Evolutionary conservation across 257 asterid genomes (phyloP).

Genomic region (Agastache rugosa): DNA sequence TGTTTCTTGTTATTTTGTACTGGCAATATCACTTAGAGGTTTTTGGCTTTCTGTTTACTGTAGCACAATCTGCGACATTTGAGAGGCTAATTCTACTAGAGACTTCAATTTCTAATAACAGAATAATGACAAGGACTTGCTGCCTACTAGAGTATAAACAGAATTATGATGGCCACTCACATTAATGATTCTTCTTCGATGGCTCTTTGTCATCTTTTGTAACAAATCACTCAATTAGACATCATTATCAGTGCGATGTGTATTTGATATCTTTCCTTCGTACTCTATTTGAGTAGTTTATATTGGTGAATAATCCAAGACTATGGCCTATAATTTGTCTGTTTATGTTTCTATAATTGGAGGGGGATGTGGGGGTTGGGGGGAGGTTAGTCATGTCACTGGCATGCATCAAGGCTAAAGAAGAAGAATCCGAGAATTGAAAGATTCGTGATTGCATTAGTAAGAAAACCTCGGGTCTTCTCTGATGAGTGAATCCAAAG

Average conservation of each 20-base stretch:
- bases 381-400: background rate
- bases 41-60: background rate
- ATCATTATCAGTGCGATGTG: slow-evolving; percentile 17
- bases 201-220: slow-evolving; percentile 1
- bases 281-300: background rate
- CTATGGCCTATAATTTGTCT: background rate
- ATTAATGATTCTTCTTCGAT: slow-evolving; percentile 30
- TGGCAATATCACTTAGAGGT: slow-evolving; percentile 9
- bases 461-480: background rate
- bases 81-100: background rate
- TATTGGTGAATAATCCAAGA: background rate
- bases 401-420: background rate
- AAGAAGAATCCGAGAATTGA: background rate
- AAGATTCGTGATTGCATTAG: background rate
- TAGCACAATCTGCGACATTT: background rate
- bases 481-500: background rate
- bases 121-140: slow-evolving; percentile 25
- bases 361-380: background rate
- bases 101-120: slow-evolving; percentile 13
- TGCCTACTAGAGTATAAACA: slow-evolving; percentile 19
- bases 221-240: background rate
- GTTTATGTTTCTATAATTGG: background rate
- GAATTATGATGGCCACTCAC: slow-evolving; percentile 28
- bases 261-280: slow-evolving; percentile 9
- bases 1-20: background rate